Evolutionary conservation across 306 rosid species (phyloP), one percentile per base, ranked within the genome.

Genomic region (Malus sieversii): DNA sequence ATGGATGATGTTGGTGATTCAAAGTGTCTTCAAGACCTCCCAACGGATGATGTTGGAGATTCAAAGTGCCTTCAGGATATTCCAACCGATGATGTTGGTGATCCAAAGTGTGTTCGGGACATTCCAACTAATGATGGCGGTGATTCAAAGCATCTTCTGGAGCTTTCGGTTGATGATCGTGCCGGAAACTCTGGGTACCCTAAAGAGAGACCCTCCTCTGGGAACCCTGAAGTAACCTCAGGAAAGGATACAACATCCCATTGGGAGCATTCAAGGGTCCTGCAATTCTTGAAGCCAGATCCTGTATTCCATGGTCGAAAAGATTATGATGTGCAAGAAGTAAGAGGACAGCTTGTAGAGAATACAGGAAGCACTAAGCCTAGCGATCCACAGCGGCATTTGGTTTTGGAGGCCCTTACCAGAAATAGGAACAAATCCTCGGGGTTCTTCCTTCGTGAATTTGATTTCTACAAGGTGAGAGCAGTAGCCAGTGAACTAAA

Each of bases 381-480:
- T n/a, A 19, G 76, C 38, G 69, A 73, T 68, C 81, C 44, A 42
- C 30, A 33, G 38, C 65, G 66, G 48, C 86, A 82, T 62, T 51
- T 67, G 75, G 85, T 82, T 57, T 66, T 85, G 72, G 86, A 85
- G 46, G 72, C 82, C 57, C 74, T 82, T 55, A 14, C 82, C 45
- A 73, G 66, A 29, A 72, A 66, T 66, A 63, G 82, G 79, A 82
- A 77, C 44, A 81, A 60, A 48, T 66, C 38, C 30, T 77, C 82
- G 4, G 64, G 74, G 4, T 85, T 66, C 80, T 79, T 79, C 70
- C 86, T 82, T 58, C 82, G 84, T 10, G 82, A 85, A 66, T 73
- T 73, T 52, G 80, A 82, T 79, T 85, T 85, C 67, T 82, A 72
- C 72, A 52, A 69, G 15, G 88, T 85, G 75, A 75, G 75, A 75